Conservation (phyloP, 2,329 filamentous ascomycete genomes). For the Trichoderma asperellum region DNA sequence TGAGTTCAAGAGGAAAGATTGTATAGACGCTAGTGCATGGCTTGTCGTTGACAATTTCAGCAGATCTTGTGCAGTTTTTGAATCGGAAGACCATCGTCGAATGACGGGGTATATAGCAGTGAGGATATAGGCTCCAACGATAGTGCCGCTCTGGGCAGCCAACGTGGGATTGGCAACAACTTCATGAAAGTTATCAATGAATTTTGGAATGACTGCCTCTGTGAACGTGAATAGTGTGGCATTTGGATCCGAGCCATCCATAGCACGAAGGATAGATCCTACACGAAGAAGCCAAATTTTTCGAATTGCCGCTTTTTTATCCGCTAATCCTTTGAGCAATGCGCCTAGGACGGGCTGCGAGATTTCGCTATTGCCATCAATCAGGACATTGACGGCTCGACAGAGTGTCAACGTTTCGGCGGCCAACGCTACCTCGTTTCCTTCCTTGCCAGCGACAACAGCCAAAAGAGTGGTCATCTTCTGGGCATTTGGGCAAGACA, state of each 20-base stretch:
- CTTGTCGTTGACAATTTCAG: constrained; percentile 67
- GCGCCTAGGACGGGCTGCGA: constrained; percentile 70
- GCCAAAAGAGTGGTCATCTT: constrained; percentile 71
- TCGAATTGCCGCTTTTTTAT: constrained; percentile 80
- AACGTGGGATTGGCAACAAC: constrained; percentile 75
- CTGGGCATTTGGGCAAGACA: constrained; percentile 63
- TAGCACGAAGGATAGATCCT: constrained; percentile 69
- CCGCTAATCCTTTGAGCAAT: constrained; percentile 78
- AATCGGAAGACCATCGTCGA: constrained; percentile 58
- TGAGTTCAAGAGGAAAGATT: constrained; percentile 83
- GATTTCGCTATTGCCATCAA: constrained; percentile 64
- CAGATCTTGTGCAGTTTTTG: constrained; percentile 49
- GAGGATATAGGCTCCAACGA: constrained; percentile 77
- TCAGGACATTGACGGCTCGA: constrained; percentile 63
- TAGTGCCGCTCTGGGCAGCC: constrained; percentile 80
- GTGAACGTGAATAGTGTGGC: constrained; percentile 55
- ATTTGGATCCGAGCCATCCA: constrained; percentile 51
- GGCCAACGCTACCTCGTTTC: constrained; percentile 80
- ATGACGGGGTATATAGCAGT: constrained; percentile 64
- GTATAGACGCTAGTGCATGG: constrained; percentile 73
- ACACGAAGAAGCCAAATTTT: constrained; percentile 79
- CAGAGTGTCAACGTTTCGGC: constrained; percentile 75
- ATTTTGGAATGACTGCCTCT: constrained; percentile 56
- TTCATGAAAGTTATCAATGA: constrained; percentile 76
- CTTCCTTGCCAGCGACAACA: constrained; percentile 75